Percentiles rank a stretch among this genome's conserved stretches.
These are phyloP conservation scores for Fusarium xylarioides DNA, from an alignment of 2,329 filamentous ascomycete genomes.

Conservation along the genomic window DNA sequence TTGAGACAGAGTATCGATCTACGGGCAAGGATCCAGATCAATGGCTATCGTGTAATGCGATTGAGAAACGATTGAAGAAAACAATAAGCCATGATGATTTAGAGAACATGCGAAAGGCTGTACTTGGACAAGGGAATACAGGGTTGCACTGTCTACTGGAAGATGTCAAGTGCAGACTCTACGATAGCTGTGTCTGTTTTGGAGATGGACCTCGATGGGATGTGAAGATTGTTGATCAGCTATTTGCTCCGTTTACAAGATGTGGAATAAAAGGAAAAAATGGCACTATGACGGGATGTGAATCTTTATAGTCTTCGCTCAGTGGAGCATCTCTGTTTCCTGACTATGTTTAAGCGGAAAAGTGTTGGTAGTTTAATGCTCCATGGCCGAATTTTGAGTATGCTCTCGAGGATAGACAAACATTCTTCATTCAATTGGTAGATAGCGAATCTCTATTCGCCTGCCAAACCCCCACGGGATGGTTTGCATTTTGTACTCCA, in stretches of 20 bases:
- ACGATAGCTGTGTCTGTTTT: conserved; percentile 4
- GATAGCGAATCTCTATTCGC: too few relatives aligned
- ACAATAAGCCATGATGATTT: accelerated
- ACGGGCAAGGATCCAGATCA: conserved; percentile 2
- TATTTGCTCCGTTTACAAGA: background rate
- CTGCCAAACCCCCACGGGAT: too few relatives aligned
- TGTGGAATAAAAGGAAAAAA: too few relatives aligned
- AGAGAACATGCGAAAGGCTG: accelerated
- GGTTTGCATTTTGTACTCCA: background rate
- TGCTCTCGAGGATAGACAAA: accelerated
- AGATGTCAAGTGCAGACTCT: background rate
- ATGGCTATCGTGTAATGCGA: conserved; percentile 2
- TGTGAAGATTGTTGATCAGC: background rate
- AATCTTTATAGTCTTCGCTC: too few relatives aligned
- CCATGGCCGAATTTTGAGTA: accelerated
- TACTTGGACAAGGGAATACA: accelerated
- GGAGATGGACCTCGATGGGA: conserved; percentile 11
- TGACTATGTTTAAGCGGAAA: accelerated
- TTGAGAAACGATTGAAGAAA: background rate
- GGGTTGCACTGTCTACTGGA: background rate
- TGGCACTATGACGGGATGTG: too few relatives aligned
- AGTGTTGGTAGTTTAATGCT: accelerated
- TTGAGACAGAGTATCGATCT: conserved; percentile 1
- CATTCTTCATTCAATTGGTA: accelerated
- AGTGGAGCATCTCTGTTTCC: too few relatives aligned